A percentile compares a stretch with the other conserved stretches of the same genome.
Evolutionary conservation across 2,329 filamentous ascomycete species (phyloP).

Genomic region (Botrytis fabae): DNA sequence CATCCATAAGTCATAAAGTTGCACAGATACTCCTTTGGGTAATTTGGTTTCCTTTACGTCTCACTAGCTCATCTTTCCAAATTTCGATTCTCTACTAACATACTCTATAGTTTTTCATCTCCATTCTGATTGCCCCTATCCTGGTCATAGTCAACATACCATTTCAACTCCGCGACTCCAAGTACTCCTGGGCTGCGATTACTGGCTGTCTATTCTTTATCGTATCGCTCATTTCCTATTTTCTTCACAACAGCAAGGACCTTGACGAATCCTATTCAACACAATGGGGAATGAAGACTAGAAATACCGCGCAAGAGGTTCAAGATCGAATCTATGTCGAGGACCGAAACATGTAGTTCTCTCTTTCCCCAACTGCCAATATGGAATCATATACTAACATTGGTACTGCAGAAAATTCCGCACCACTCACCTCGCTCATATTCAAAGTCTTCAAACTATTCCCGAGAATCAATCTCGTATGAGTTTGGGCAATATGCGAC

Average conservation of each 20-base stretch:
- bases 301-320: background rate
- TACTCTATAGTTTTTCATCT: background rate
- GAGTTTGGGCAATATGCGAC: background rate
- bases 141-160: background rate
- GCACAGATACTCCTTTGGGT: conserved; percentile 5
- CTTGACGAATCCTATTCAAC: background rate
- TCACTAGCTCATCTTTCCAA: background rate
- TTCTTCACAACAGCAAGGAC: background rate
- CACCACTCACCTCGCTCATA: background rate
- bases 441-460: background rate
- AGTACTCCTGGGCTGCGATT: background rate
- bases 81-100: background rate
- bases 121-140: background rate
- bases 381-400: background rate
- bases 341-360: background rate
- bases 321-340: background rate
- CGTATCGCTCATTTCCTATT: background rate
- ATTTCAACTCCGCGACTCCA: background rate
- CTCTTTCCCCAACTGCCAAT: background rate
- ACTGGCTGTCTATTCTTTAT: background rate
- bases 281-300: background rate
- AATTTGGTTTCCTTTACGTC: background rate
- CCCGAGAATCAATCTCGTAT: background rate
- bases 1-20: conserved; percentile 4
- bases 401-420: background rate